These are phyloP conservation scores for Xylaria cubensis DNA, from an alignment of 495 filamentous ascomycete genomes.

Conservation along the genomic window DNA sequence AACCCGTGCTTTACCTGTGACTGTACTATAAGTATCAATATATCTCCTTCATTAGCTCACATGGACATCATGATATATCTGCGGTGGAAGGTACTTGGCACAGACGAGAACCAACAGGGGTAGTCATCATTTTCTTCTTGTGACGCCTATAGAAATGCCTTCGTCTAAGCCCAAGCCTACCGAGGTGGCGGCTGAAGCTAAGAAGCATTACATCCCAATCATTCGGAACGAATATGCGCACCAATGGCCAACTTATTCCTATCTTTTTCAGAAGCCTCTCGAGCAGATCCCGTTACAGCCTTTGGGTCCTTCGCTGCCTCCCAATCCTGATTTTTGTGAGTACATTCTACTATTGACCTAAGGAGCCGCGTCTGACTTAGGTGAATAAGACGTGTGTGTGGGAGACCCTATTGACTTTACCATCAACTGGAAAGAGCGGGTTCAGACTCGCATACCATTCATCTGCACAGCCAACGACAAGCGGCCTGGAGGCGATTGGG, in stretches of 20 bases:
- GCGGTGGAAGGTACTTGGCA: background rate
- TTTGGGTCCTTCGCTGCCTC: conserved; percentile 20
- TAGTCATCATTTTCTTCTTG: background rate
- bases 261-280: conserved; percentile 54
- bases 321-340: conserved; percentile 45
- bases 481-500: conserved; percentile 77
- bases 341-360: background rate
- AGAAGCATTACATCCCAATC: conserved; percentile 66
- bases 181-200: conserved; percentile 73
- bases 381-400: conserved; percentile 55
- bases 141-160: conserved; percentile 51
- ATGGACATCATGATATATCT: background rate
- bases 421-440: conserved; percentile 60
- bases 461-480: conserved; percentile 79
- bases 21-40: conserved; percentile 21
- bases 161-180: conserved; percentile 67
- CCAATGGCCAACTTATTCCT: conserved; percentile 54
- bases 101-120: conserved; percentile 1
- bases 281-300: conserved; percentile 40
- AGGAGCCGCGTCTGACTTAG: conserved; percentile 17
- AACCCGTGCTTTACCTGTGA: background rate
- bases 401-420: conserved; percentile 76
- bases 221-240: conserved; percentile 58
- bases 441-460: conserved; percentile 61
- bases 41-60: background rate